Evolutionary conservation across 2,329 filamentous ascomycete species (phyloP), one percentile per base, ranked within the genome.

Genomic region (Chrysoporthe austroafricana): DNA sequence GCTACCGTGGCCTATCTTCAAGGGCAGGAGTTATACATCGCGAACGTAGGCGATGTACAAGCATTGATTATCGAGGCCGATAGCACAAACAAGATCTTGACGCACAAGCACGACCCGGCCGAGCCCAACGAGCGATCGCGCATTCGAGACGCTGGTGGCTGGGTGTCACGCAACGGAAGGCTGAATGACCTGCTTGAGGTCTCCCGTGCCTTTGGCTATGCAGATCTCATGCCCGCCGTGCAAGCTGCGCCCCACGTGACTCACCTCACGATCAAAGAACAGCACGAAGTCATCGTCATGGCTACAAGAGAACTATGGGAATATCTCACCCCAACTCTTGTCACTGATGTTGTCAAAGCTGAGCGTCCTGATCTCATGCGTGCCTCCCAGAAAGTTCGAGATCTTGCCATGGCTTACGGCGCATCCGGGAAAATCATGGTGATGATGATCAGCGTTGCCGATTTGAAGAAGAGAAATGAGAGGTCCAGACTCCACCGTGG

Each of bases 361-460:
- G 95, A 97, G 78, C 90, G 94, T 7, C 87, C 88, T 58, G 95
- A 99, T 77, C 84, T 97, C 57, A 99, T 99, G 96, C 88, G 93
- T 65, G 96, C 95, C 18, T 91, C 96, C 4, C 95, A 98, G 77
- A 97, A 97, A 80, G 86, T 99, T 43, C 90, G 96, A 68, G 96
- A 99, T 80, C 84, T 98, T 65, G 96, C 96, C 54, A 97, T 99
- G 76, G 93, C 95, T 1, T 98, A 97, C 77, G 96, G 96, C 64
- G 93, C 95, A 14, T 94, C 90, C 1, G 91, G 91, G 75, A 99
- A 99, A 81, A 92, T 98, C 71, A 98, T 98, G 94, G 93, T 99
- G 57, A 98, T 98, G 95, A 93, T 99, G 83, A 90, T 99, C 65
- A 95, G 94, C 66, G 91, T 99, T 48, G 90, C 91, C 66, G 94